phyloP scores from a whole-genome alignment of 192 early-diverging fungal genomes.

The Podila epigama region DNA sequence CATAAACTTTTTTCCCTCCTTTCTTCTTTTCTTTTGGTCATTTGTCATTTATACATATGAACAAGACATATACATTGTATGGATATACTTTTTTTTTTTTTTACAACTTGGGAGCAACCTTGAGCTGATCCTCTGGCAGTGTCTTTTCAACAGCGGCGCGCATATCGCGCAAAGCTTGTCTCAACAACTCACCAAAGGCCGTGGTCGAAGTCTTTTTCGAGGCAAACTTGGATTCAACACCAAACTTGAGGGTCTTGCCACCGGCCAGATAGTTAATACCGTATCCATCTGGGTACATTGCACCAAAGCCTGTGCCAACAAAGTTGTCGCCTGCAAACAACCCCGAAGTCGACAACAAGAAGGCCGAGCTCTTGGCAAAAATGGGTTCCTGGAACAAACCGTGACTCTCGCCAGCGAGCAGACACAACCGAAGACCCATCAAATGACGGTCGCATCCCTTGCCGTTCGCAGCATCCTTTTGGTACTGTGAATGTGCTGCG shows the following conservation, averaged over 20 bases:
- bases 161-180: conserved; percentile 38
- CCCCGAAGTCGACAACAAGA: conserved; percentile 80
- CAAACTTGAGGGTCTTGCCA: conserved; percentile 74
- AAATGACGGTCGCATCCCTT: conserved; percentile 86
- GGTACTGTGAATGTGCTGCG: conserved; percentile 71
- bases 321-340: conserved; percentile 74
- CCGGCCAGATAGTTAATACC: conserved; percentile 87
- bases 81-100: neutral
- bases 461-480: conserved; percentile 74
- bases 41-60: neutral
- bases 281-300: conserved; percentile 81
- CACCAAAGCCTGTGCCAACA: conserved; percentile 87
- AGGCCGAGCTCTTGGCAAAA: conserved; percentile 70
- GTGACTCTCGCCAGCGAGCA: conserved; percentile 52
- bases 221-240: conserved; percentile 76
- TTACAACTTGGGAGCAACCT: conserved; percentile 32
- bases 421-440: conserved; percentile 72
- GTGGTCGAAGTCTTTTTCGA: conserved; percentile 18
- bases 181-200: conserved; percentile 27
- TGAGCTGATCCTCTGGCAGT: conserved; percentile 41
- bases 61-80: too few relatives aligned
- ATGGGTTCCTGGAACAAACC: conserved; percentile 70
- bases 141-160: conserved; percentile 27
- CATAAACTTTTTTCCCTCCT: neutral
- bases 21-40: neutral